Conservation (phyloP, 1,139 yeast species). For the Sugiyamaella grinbergsii region DNA sequence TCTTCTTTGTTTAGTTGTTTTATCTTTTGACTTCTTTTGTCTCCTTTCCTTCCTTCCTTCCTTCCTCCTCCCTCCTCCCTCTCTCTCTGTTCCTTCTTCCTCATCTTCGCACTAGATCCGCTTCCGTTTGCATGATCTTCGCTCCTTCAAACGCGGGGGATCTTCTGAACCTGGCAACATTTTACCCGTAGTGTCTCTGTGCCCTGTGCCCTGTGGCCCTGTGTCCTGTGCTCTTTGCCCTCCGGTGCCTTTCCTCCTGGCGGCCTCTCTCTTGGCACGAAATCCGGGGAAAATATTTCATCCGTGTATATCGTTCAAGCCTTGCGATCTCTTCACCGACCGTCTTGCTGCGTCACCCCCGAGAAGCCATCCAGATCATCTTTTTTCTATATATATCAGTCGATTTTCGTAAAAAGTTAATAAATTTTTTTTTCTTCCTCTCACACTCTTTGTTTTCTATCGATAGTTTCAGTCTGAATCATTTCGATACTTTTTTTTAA, state of each 20-base stretch:
- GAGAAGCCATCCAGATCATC: background rate
- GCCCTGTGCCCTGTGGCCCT: too few relatives aligned
- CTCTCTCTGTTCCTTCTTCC: too few relatives aligned
- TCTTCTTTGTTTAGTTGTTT: too few relatives aligned
- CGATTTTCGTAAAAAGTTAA: background rate
- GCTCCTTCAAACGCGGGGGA: constrained; percentile 12
- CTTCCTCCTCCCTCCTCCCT: too few relatives aligned
- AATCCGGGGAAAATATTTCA: constrained; percentile 18
- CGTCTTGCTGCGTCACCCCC: background rate
- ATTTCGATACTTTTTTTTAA: background rate
- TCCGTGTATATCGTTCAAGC: constrained; percentile 2
- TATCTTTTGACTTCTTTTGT: background rate
- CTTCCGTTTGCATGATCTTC: background rate
- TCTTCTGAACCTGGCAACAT: constrained; percentile 3
- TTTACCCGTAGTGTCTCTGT: constrained; percentile 11
- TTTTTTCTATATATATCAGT: constrained; percentile 1
- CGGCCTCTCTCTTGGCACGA: background rate
- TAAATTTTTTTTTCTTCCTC: constrained; percentile 2
- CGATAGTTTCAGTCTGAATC: background rate
- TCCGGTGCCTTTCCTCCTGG: too few relatives aligned
- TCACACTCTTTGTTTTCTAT: background rate
- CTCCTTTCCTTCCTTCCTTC: too few relatives aligned
- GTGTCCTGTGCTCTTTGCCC: too few relatives aligned
- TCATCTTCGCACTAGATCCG: background rate
- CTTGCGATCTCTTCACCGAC: background rate